Evolutionary conservation across 768 basidiomycete species (phyloP).

Genomic region (Tylopilus felleus): DNA sequence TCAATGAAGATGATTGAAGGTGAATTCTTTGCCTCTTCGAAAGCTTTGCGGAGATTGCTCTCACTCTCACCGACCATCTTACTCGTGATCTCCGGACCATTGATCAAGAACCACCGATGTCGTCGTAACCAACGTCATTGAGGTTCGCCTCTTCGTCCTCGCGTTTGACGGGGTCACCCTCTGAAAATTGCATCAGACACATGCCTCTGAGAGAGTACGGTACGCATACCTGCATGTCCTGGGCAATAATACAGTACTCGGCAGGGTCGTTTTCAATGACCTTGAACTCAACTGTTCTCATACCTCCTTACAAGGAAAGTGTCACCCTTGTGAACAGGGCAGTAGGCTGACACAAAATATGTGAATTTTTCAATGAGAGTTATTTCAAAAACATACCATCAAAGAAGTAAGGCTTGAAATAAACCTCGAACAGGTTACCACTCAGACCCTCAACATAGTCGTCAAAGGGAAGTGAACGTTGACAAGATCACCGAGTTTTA

Average conservation of each 20-base stretch:
- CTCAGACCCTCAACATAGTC: conserved; percentile 97
- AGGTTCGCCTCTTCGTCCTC: conserved; percentile 98
- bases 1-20: conserved; percentile 99
- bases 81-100: conserved; percentile 99
- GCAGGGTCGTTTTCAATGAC: conserved; percentile 97
- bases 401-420: conserved; percentile 98
- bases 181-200: conserved; percentile 36
- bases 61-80: conserved; percentile 99
- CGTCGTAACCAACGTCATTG: conserved; percentile 96
- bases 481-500: conserved; percentile 95
- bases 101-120: conserved; percentile 99
- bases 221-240: conserved; percentile 75
- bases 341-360: conserved; percentile 58
- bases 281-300: conserved; percentile 99
- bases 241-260: conserved; percentile 98
- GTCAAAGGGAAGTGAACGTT: conserved; percentile 97
- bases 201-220: neutral
- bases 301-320: conserved; percentile 98
- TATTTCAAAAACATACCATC: conserved; percentile 55
- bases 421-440: conserved; percentile 98
- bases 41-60: conserved; percentile 95
- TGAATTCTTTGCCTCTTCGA: conserved; percentile 99
- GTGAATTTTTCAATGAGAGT: neutral
- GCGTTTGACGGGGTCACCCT: conserved; percentile 98
- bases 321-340: conserved; percentile 94